These are phyloP conservation scores for Xylaria longipes DNA, from an alignment of 495 filamentous ascomycete species.

Conservation along the genomic window DNA sequence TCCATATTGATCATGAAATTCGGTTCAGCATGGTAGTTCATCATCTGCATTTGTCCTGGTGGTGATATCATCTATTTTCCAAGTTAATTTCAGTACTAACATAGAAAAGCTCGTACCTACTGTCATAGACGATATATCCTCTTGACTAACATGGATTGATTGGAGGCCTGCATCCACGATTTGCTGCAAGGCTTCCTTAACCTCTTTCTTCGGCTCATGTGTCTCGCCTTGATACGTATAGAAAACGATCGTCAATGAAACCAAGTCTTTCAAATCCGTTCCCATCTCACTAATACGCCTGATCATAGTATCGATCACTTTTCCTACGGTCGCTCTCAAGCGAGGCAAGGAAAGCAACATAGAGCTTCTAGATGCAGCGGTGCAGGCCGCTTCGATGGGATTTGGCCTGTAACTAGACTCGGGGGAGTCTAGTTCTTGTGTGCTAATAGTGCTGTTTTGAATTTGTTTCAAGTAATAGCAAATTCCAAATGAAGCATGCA, in stretches of 20 bases:
- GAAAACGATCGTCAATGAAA: conserved; percentile 43
- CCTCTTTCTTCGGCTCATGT: conserved; percentile 36
- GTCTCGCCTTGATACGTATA: conserved; percentile 38
- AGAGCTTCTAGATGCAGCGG: conserved; percentile 33
- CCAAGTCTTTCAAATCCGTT: conserved; percentile 43
- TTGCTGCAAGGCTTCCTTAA: conserved; percentile 35
- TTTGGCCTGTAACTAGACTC: conserved; percentile 22
- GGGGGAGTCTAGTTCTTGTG: not conserved
- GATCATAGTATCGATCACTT: conserved; percentile 38
- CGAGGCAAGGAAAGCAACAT: conserved; percentile 38
- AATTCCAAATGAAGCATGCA: conserved; percentile 45
- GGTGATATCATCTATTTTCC: conserved; percentile 31
- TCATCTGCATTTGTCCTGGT: conserved; percentile 27
- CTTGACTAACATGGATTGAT: conserved; percentile 33
- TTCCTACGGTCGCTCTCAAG: conserved; percentile 40
- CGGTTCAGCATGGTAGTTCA: conserved; percentile 25
- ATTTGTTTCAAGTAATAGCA: conserved; percentile 47
- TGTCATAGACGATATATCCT: conserved; percentile 37
- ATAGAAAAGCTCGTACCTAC: conserved; percentile 24
- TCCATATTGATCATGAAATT: conserved; percentile 31
- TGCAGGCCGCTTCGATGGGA: conserved; percentile 31
- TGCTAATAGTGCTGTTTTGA: conserved; percentile 14
- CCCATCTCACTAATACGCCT: conserved; percentile 38
- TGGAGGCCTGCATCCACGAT: conserved; percentile 40
- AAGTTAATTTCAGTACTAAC: not conserved